phyloP scores from a whole-genome alignment of 495 filamentous ascomycete species.

The Penicillium samsonianum region DNA sequence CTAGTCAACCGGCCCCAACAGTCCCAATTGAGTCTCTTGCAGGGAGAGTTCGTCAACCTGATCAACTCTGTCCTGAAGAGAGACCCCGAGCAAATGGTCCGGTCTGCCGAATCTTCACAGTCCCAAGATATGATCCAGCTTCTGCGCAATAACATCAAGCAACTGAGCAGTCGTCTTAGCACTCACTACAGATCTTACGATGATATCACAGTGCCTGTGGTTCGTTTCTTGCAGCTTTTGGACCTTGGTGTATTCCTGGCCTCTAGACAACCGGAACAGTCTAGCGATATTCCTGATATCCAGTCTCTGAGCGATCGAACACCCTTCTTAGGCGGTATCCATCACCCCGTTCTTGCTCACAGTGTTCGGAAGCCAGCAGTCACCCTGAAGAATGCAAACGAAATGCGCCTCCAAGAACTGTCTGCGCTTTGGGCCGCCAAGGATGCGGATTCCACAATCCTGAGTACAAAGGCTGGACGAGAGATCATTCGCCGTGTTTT shows the following conservation, averaged over 20 bases:
- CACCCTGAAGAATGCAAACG: conserved; percentile 42
- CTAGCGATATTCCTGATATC: conserved; percentile 30
- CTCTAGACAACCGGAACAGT: conserved; percentile 27
- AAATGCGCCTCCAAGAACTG: conserved; percentile 49
- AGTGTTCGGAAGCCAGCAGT: conserved; percentile 17
- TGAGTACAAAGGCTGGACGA: conserved; percentile 31
- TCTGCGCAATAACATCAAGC: conserved; percentile 69
- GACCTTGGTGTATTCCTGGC: conserved; percentile 71
- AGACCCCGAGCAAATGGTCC: conserved; percentile 48
- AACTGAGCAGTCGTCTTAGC: conserved; percentile 65
- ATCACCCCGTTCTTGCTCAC: conserved; percentile 27
- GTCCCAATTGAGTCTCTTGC: conserved; percentile 69
- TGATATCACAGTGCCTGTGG: conserved; percentile 75
- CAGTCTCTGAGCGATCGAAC: conserved; percentile 51
- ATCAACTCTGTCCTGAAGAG: conserved; percentile 63
- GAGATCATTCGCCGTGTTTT: conserved; percentile 53
- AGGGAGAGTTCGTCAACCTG: conserved; percentile 78
- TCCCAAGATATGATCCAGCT: conserved; percentile 48
- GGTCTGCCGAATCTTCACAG: conserved; percentile 18
- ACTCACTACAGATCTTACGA: conserved; percentile 73
- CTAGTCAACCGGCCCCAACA: conserved; percentile 71
- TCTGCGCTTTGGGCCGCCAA: conserved; percentile 39
- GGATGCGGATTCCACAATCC: conserved; percentile 36
- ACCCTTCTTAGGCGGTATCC: conserved; percentile 63
- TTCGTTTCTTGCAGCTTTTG: conserved; percentile 80